Evolutionary conservation across 768 basidiomycete genomes (phyloP).

Genomic region (Mrakia frigida): DNA sequence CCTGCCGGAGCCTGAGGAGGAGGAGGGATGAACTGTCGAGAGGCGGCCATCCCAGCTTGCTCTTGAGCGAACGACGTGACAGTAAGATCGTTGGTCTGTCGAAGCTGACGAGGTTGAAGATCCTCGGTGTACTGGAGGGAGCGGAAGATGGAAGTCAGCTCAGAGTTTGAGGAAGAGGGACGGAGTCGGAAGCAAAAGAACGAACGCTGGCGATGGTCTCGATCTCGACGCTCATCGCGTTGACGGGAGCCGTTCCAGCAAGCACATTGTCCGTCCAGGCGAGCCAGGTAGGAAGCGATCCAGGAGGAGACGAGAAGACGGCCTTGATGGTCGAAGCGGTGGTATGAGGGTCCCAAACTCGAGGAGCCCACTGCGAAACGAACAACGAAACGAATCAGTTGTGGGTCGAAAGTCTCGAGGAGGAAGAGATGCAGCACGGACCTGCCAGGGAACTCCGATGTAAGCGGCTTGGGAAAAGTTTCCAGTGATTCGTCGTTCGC

Average conservation of each 20-base stretch:
- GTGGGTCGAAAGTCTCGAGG: slow-evolving; percentile 38
- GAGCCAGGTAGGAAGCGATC: slow-evolving; percentile 71
- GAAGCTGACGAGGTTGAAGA: background rate
- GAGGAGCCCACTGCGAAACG: slow-evolving; percentile 83
- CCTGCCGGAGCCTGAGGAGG: background rate
- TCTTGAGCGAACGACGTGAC: background rate
- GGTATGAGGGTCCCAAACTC: slow-evolving; percentile 94
- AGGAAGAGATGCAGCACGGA: slow-evolving; percentile 7
- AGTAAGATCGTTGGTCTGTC: background rate
- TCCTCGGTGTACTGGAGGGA: slow-evolving; percentile 1
- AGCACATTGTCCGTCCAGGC: slow-evolving; percentile 67
- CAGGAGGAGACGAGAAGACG: slow-evolving; percentile 66
- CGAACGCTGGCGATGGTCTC: slow-evolving; percentile 35
- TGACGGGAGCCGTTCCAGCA: slow-evolving; percentile 59
- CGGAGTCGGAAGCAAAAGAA: background rate
- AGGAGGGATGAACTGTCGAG: slow-evolving; percentile 7
- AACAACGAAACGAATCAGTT: slow-evolving; percentile 38
- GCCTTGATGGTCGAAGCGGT: slow-evolving; percentile 74
- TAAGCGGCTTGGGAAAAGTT: slow-evolving; percentile 68
- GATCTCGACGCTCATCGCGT: slow-evolving; percentile 32
- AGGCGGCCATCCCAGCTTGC: background rate
- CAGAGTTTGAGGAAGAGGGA: background rate
- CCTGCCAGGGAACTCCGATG: slow-evolving; percentile 16
- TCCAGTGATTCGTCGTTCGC: slow-evolving; percentile 74
- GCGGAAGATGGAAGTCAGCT: background rate